phyloP scores from a whole-genome alignment of 352 stramenopile genomes.

The Phytophthora vignae region DNA sequence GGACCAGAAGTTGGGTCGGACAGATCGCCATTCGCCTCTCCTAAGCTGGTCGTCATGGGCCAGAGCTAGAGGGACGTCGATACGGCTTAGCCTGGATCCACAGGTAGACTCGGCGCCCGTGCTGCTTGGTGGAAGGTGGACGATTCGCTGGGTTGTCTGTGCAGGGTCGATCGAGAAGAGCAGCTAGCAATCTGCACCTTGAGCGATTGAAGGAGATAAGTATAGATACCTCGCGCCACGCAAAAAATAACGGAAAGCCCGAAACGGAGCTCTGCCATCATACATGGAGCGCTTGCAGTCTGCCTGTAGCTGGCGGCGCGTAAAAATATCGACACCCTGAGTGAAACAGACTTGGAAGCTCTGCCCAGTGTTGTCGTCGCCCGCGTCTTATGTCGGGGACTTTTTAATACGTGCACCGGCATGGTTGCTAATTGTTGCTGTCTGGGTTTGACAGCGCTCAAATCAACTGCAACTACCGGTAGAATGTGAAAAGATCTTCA shows the following conservation, averaged over 20 bases:
- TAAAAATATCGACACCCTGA: conserved; percentile 31
- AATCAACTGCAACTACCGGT: too few relatives aligned
- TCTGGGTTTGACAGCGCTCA: background rate
- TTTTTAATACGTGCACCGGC: background rate
- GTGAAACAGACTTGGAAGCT: conserved; percentile 11
- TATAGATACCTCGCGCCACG: conserved; percentile 21
- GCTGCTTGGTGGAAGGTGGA: conserved; percentile 15
- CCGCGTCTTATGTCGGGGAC: conserved; percentile 3
- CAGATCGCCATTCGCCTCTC: conserved; percentile 18
- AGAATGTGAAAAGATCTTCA: background rate
- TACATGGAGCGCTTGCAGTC: background rate
- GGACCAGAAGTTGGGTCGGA: conserved; percentile 10
- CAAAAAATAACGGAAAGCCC: conserved; percentile 40
- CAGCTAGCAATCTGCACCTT: conserved; percentile 11
- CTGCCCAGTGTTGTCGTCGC: background rate
- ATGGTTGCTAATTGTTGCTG: background rate
- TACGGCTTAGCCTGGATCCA: background rate
- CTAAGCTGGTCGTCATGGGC: conserved; percentile 35
- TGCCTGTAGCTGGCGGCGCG: background rate
- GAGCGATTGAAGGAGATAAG: conserved; percentile 27
- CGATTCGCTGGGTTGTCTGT: conserved; percentile 12
- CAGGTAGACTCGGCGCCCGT: background rate
- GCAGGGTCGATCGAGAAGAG: conserved; percentile 16
- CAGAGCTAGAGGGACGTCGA: background rate
- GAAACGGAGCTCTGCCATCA: conserved; percentile 28